Conservation (phyloP, 2,329 filamentous ascomycete species). For the Periconia macrospinosa region DNA sequence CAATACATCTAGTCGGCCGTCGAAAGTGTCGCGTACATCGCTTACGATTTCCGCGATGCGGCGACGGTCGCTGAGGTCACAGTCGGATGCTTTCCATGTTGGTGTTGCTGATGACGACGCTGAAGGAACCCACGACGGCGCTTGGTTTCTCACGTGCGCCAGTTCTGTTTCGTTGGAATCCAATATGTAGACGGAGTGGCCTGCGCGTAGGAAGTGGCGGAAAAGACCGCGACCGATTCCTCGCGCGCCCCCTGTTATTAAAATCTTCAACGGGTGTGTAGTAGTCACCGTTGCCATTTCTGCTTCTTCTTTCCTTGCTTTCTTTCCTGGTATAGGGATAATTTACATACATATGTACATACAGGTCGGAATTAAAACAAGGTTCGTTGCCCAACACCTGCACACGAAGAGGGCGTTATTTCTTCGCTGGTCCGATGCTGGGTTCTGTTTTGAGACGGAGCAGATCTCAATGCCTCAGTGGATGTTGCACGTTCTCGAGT, state of each 20-base stretch:
- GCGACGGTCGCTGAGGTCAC: constrained; percentile 45
- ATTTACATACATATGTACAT: too few relatives aligned
- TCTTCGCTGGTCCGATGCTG: too few relatives aligned
- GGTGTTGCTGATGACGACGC: constrained; percentile 4
- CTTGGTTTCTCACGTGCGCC: constrained; percentile 34
- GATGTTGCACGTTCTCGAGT: too few relatives aligned
- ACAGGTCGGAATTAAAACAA: too few relatives aligned
- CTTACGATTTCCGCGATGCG: constrained; percentile 41
- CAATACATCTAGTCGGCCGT: constrained; percentile 34
- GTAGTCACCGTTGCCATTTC: background rate
- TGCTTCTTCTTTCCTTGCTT: background rate
- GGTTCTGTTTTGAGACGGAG: too few relatives aligned
- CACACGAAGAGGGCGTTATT: too few relatives aligned
- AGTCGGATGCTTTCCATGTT: constrained; percentile 26
- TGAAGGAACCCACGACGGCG: constrained; percentile 28
- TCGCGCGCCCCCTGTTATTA: constrained; percentile 48
- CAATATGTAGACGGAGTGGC: constrained; percentile 51
- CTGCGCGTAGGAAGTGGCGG: constrained; percentile 45
- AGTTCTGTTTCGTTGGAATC: constrained; percentile 49
- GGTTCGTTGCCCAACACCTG: too few relatives aligned
- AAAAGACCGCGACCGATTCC: constrained; percentile 52
- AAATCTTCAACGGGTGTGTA: constrained; percentile 23
- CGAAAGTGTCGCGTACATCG: constrained; percentile 40
- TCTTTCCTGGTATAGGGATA: background rate
- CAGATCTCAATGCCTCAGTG: too few relatives aligned